These are phyloP conservation scores for Canariomyces notabilis DNA, from an alignment of 2,329 filamentous ascomycete genomes.

Conservation along the genomic window DNA sequence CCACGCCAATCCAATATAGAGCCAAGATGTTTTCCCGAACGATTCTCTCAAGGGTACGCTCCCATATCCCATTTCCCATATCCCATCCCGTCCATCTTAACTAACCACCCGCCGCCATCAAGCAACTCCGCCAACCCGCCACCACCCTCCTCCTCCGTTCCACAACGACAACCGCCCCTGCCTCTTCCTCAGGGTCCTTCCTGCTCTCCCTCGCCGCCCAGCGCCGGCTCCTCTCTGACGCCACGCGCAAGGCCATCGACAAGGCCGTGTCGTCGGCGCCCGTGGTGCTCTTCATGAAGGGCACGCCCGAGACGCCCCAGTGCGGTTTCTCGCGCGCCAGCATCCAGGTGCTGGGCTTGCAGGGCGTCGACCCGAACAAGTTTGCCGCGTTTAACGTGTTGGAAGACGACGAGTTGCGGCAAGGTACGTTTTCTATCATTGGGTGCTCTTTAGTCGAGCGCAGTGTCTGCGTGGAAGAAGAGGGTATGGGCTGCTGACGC, in stretches of 20 bases:
- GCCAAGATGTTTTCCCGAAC: conserved; percentile 20
- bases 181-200: no score
- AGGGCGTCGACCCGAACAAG: conserved; percentile 91
- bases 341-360: conserved; percentile 90
- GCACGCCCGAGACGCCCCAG: conserved; percentile 74
- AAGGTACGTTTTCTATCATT: conserved; percentile 52
- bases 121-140: conserved; percentile 20
- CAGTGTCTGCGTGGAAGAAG: neutral
- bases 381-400: conserved; percentile 98
- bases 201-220: conserved; percentile 28
- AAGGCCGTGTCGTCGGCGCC: conserved; percentile 82
- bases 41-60: conserved; percentile 21
- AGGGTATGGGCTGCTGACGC: conserved; percentile 10
- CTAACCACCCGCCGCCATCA: neutral
- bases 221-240: conserved; percentile 69
- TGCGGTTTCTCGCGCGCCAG: conserved; percentile 87
- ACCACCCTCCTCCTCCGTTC: conserved; percentile 10
- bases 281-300: conserved; percentile 95
- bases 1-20: neutral
- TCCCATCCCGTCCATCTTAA: neutral
- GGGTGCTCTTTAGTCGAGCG: neutral
- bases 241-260: conserved; percentile 79
- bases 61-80: no score
- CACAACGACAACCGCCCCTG: conserved; percentile 6
- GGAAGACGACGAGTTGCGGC: conserved; percentile 80